Base-by-base conservation (phyloP, 352 stramenopile genomes). In the Globisporangium solare region DNA sequence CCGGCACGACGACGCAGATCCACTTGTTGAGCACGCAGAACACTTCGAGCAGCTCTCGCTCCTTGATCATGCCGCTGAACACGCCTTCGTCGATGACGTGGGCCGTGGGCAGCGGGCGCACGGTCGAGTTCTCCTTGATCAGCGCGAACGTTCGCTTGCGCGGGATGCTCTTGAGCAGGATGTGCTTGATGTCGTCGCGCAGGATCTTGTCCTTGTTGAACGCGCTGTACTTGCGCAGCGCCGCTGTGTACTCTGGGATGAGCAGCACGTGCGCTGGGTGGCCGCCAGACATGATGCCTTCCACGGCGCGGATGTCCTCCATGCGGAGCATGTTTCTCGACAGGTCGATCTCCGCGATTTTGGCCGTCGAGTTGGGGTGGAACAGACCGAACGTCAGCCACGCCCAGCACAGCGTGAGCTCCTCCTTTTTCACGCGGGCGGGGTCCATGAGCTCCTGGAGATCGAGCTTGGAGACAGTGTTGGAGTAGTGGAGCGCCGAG, bases 401-500 rank as follows among this genome's bases (percentile, higher is more conserved):
- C 0, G 70, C 73, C 73, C 73, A 82, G 60, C 73, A 78, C 6
- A 79, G 41, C 14, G 76, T 72, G 48, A 79, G 56, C 27, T 82
- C 73, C 18, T 73, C 61, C 51, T 73, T 73, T 22, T 63, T 67
- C 1, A 78, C 63, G 41, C 68, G 59, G 4, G 59, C 54, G 0
- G 70, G 67, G 56, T 78, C 63, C 60, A 79, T 72, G 13, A 82
- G 62, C 52, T 82, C 67, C 50, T 82, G 70, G 51, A 82, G 61
- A 24, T 82, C 68, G 14, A 82, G 73, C 50, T 77, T 77, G 35
- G 74, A 54, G 24, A 82, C 61, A 6, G 73, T 69, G 53, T 73
- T 79, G 15, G 70, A 82, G 54, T 82, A 82, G 68, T 82, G 73
- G 51, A 82, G 65, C n/a, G 73, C 73, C 11, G 73, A 82, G 13